These are phyloP conservation scores for Luvunga scandens DNA, from an alignment of 345 rosid species.

Conservation along the genomic window DNA sequence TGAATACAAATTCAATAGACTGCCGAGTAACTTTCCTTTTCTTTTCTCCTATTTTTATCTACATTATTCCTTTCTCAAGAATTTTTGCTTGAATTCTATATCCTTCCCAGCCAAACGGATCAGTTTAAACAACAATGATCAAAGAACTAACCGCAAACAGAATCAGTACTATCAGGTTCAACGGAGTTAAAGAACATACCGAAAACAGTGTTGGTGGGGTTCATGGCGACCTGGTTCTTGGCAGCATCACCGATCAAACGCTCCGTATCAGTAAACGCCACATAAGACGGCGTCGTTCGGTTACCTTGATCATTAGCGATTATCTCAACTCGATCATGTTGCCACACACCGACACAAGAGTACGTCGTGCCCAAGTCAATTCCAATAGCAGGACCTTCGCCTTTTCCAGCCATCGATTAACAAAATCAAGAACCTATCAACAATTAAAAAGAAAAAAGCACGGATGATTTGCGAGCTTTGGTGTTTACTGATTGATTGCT, in stretches of 20 bases:
- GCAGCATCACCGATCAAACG: conserved; percentile 43
- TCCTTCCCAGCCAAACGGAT: background rate
- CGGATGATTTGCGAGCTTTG: background rate
- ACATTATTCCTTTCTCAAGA: background rate
- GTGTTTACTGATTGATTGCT: too few species aligned
- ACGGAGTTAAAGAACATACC: conserved; percentile 14
- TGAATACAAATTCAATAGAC: too few species aligned
- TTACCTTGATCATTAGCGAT: conserved; percentile 43
- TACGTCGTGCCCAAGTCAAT: conserved; percentile 36
- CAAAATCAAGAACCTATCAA: too few species aligned
- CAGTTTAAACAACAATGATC: background rate
- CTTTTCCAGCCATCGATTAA: conserved; percentile 29
- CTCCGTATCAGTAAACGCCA: conserved; percentile 39
- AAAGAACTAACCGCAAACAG: background rate
- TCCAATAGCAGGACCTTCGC: conserved; percentile 38
- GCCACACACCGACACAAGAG: conserved; percentile 42
- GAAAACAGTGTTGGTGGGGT: conserved; percentile 37
- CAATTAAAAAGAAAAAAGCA: background rate
- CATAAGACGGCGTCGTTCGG: conserved; percentile 41
- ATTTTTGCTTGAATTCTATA: background rate
- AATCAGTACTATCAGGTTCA: background rate
- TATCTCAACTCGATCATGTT: conserved; percentile 42
- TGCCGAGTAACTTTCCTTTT: too few species aligned
- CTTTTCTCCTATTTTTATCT: background rate
- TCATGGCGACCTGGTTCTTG: conserved; percentile 46